Conservation (phyloP, 345 rosid species). For the Atalantia buxifolia region DNA sequence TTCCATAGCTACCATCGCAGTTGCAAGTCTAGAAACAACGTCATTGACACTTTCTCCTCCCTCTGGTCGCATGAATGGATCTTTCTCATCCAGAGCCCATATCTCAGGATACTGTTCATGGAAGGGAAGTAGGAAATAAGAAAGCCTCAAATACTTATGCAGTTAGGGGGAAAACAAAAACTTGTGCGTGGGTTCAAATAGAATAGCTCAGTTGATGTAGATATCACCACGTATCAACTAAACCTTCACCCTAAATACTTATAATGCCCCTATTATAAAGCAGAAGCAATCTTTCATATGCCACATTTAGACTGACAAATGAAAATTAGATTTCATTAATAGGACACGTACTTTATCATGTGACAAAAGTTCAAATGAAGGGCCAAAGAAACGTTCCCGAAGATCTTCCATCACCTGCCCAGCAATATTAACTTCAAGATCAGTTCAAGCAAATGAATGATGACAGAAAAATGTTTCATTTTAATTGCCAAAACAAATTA, state of each 20-base stretch:
- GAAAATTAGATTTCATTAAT: background rate
- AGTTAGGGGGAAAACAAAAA: background rate
- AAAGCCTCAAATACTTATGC: background rate
- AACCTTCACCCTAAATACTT: background rate
- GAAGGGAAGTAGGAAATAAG: slow-evolving; percentile 2
- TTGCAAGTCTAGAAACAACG: slow-evolving; percentile 71
- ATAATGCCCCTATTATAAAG: background rate
- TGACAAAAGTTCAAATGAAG: slow-evolving; percentile 68
- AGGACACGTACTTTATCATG: slow-evolving; percentile 66
- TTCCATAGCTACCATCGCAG: slow-evolving; percentile 51
- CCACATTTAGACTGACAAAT: background rate
- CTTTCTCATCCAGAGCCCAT: slow-evolving; percentile 85
- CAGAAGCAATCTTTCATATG: background rate
- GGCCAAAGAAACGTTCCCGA: slow-evolving; percentile 91
- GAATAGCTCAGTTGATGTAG: background rate
- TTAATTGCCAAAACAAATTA: background rate
- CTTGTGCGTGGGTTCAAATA: background rate
- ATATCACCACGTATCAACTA: background rate
- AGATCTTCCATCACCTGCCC: slow-evolving; percentile 71
- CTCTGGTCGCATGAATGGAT: slow-evolving; percentile 62
- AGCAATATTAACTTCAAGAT: slow-evolving; percentile 2
- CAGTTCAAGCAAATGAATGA: background rate
- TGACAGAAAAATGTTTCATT: background rate
- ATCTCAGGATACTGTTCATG: slow-evolving; percentile 61
- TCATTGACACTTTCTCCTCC: slow-evolving; percentile 91